phyloP scores from a whole-genome alignment of 306 rosid genomes.

The Rosa rugosa region DNA sequence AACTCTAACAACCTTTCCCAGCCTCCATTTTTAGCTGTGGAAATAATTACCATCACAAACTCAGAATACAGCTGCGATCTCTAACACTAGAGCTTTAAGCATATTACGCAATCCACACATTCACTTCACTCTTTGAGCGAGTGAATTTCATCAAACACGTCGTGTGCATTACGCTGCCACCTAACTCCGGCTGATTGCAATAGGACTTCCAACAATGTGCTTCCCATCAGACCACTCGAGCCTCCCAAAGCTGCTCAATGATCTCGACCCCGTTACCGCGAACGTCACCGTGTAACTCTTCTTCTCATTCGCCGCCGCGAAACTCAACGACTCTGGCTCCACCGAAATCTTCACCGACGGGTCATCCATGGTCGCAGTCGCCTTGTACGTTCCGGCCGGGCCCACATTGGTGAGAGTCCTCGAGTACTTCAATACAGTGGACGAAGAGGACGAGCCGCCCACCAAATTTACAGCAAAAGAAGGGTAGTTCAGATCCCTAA shows the following conservation, averaged over 20 bases:
- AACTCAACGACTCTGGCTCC: slow-evolving; percentile 57
- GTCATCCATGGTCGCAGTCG: slow-evolving; percentile 23
- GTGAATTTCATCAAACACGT: background rate
- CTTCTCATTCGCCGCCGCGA: slow-evolving; percentile 54
- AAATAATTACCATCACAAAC: background rate
- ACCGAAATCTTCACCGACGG: slow-evolving; percentile 45
- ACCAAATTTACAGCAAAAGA: slow-evolving; percentile 58
- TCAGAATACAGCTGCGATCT: background rate
- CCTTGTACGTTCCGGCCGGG: slow-evolving; percentile 48
- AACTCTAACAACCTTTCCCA: background rate
- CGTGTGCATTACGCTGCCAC: background rate
- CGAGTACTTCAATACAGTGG: slow-evolving; percentile 42
- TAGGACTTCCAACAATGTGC: slow-evolving; percentile 58
- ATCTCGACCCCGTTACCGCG: slow-evolving; percentile 1
- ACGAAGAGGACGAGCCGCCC: slow-evolving; percentile 18
- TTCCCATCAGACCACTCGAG: slow-evolving; percentile 77
- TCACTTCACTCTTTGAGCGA: slow-evolving; percentile 24
- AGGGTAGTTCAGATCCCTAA: slow-evolving; percentile 64
- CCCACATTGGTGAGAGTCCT: slow-evolving; percentile 74
- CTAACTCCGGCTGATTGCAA: slow-evolving; percentile 45
- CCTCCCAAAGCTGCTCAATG: slow-evolving; percentile 46
- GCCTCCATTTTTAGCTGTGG: background rate
- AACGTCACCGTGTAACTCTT: slow-evolving; percentile 58
- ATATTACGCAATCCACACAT: background rate
- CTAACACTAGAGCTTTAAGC: background rate